Evolutionary conservation across 2,329 filamentous ascomycete species (phyloP).

Genomic region (Ophiosphaerella herpotricha): DNA sequence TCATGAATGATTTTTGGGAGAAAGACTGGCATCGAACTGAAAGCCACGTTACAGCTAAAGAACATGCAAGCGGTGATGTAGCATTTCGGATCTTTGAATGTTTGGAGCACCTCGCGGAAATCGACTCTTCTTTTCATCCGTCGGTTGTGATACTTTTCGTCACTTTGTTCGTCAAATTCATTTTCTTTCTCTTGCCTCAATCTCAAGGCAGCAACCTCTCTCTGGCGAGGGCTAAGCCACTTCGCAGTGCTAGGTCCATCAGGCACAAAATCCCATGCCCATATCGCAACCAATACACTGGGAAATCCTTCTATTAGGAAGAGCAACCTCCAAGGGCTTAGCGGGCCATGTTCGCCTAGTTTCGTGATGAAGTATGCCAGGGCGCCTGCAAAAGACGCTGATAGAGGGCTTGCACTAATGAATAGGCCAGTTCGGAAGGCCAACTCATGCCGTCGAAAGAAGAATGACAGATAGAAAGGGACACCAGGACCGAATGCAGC

Average conservation of each 20-base stretch:
- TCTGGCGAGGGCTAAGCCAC: slow-evolving; percentile 50
- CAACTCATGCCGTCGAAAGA: slow-evolving; percentile 70
- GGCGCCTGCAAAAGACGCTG: slow-evolving; percentile 72
- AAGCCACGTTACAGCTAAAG: slow-evolving; percentile 86
- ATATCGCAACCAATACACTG: slow-evolving; percentile 72
- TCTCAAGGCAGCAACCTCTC: slow-evolving; percentile 71
- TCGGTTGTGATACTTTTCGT: slow-evolving; percentile 20
- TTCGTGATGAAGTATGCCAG: slow-evolving; percentile 80
- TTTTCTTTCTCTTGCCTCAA: slow-evolving; percentile 59
- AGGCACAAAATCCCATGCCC: slow-evolving; percentile 76
- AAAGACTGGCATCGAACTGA: slow-evolving; percentile 85
- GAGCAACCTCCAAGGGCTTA: slow-evolving; percentile 83
- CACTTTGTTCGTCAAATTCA: slow-evolving; percentile 34
- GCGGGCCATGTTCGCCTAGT: slow-evolving; percentile 65
- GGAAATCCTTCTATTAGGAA: slow-evolving; percentile 87
- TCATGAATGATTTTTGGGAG: slow-evolving; percentile 77
- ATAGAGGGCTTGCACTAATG: slow-evolving; percentile 71
- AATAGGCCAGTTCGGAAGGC: slow-evolving; percentile 86
- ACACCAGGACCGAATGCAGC: slow-evolving; percentile 67
- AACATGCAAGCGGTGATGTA: slow-evolving; percentile 83
- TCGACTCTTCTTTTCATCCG: slow-evolving; percentile 50
- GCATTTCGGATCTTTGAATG: slow-evolving; percentile 68
- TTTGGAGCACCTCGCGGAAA: slow-evolving; percentile 61
- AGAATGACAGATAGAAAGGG: slow-evolving; percentile 67
- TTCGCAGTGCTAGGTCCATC: slow-evolving; percentile 65